These are phyloP conservation scores for Jacaranda copaia DNA, from an alignment of 257 asterid species.

Conservation along the genomic window DNA sequence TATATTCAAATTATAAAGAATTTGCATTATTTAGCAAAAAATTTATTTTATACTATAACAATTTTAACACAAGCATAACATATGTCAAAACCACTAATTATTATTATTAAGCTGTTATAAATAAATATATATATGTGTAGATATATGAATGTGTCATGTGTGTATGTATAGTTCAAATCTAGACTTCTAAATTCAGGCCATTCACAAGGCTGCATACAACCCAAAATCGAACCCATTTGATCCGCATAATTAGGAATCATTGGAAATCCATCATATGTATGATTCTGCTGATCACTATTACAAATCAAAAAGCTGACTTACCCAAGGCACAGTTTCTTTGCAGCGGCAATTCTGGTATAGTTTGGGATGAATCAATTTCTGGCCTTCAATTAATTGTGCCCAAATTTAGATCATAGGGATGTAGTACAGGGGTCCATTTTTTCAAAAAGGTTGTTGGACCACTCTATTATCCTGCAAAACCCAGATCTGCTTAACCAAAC, in stretches of 20 bases:
- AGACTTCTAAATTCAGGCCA: slow-evolving; percentile 19
- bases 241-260: slow-evolving; percentile 18
- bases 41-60: too few species aligned
- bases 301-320: slow-evolving; percentile 1
- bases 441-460: slow-evolving; percentile 28
- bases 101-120: too few species aligned
- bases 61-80: too few species aligned
- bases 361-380: background rate
- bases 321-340: background rate
- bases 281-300: background rate
- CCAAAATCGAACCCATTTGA: background rate
- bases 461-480: background rate
- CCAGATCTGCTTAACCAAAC: background rate
- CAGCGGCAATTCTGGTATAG: background rate
- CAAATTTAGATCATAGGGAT: background rate
- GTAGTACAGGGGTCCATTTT: slow-evolving; percentile 21
- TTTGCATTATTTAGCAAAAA: too few species aligned
- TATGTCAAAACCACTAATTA: too few species aligned
- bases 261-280: slow-evolving; percentile 7
- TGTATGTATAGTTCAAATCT: background rate
- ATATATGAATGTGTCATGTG: too few species aligned
- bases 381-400: background rate
- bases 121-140: too few species aligned
- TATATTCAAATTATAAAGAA: too few species aligned
- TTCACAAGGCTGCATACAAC: slow-evolving; percentile 12